phyloP scores from a whole-genome alignment of 305 asterid species.

The Rubia tinctorum region DNA sequence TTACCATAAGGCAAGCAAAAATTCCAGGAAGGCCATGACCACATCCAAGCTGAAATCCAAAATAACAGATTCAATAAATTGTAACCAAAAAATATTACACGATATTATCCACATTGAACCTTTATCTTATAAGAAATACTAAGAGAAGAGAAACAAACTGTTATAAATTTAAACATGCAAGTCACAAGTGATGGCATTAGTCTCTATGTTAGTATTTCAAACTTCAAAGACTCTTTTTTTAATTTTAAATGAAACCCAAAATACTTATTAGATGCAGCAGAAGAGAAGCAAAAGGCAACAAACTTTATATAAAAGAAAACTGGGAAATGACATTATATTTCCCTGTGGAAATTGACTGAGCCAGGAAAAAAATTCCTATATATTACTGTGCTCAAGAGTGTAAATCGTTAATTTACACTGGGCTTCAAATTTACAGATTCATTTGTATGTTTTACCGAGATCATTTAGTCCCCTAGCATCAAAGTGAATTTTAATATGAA shows the following conservation, averaged over 20 bases:
- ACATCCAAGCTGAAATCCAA: constrained; percentile 8
- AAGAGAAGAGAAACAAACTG: background rate
- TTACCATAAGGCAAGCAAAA: constrained; percentile 72
- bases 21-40: constrained; percentile 53
- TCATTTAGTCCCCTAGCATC: background rate
- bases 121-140: background rate
- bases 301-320: background rate
- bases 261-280: too few species aligned
- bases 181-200: background rate
- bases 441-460: background rate
- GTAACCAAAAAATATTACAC: background rate
- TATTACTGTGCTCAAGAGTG: background rate
- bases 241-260: too few species aligned
- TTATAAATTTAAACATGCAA: background rate
- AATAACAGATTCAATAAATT: background rate
- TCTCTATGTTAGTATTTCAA: background rate
- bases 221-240: too few species aligned
- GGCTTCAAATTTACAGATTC: too few species aligned
- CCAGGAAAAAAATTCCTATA: background rate
- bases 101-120: background rate
- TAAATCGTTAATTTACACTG: background rate
- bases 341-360: background rate
- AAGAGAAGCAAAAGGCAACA: background rate
- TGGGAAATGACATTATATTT: background rate
- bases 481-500: background rate